Percentiles rank a stretch among this genome's conserved stretches.
These are phyloP conservation scores for Fusarium incarnatum DNA, from an alignment of 2,329 filamentous ascomycete genomes.

Conservation along the genomic window DNA sequence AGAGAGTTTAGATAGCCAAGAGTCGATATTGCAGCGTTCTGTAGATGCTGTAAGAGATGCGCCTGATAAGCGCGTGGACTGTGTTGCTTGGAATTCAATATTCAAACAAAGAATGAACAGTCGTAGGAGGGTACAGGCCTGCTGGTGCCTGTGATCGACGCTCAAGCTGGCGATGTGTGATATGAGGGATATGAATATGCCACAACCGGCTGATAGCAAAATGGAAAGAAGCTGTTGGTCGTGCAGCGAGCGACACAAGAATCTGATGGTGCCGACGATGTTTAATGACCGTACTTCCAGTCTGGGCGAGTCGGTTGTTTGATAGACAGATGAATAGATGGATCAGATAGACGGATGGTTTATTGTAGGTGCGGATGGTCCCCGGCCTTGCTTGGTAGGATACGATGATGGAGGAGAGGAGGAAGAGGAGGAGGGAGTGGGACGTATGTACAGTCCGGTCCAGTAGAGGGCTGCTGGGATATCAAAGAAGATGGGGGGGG, in stretches of 20 bases:
- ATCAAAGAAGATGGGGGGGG: slow-evolving; percentile 40
- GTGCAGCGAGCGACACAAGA: slow-evolving; percentile 18
- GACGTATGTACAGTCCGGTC: slow-evolving; percentile 11
- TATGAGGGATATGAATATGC: slow-evolving; percentile 8
- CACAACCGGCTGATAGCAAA: slow-evolving; percentile 14
- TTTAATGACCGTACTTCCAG: slow-evolving; percentile 23
- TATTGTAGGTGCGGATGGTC: slow-evolving; percentile 37
- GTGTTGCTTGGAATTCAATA: slow-evolving; percentile 11
- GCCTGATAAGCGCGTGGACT: slow-evolving; percentile 16
- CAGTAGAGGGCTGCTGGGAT: slow-evolving; percentile 39
- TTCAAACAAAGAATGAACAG: slow-evolving; percentile 8
- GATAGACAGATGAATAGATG: slow-evolving; percentile 26
- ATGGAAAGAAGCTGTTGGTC: slow-evolving; percentile 7
- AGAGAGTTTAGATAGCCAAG: background rate
- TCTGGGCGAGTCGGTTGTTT: slow-evolving; percentile 30
- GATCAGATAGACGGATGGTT: slow-evolving; percentile 30
- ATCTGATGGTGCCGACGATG: slow-evolving; percentile 30
- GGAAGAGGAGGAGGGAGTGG: slow-evolving; percentile 42
- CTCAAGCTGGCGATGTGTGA: slow-evolving; percentile 15
- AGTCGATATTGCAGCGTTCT: slow-evolving; percentile 22
- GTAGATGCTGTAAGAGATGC: slow-evolving; percentile 23
- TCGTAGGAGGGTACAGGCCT: background rate
- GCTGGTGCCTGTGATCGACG: slow-evolving; percentile 6
- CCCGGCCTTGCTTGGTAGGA: slow-evolving; percentile 30
- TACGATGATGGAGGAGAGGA: slow-evolving; percentile 23